Percentiles rank a stretch among this genome's conserved stretches.
phyloP scores from a whole-genome alignment of 257 asterid genomes.

The Salvia hispanica region DNA sequence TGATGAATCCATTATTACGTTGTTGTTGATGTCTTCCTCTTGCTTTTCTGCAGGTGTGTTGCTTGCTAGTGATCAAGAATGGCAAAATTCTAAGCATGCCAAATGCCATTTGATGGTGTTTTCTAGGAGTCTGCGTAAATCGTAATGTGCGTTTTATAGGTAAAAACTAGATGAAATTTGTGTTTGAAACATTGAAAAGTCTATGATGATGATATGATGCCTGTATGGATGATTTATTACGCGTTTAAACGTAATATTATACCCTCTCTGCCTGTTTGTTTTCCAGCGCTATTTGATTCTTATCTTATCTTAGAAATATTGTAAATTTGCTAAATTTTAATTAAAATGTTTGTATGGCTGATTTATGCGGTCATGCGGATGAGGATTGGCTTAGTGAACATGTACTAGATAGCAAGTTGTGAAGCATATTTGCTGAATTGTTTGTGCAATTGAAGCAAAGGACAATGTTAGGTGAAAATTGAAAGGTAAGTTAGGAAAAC shows the following conservation, averaged over 20 bases:
- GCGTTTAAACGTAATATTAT: conserved; percentile 28
- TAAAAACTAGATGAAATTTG: conserved; percentile 42
- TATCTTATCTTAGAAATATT: neutral
- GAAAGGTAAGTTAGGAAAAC: neutral
- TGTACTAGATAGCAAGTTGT: conserved; percentile 17
- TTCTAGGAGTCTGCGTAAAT: conserved; percentile 28
- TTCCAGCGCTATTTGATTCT: no score
- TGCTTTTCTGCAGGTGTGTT: conserved; percentile 45
- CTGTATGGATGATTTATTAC: conserved; percentile 30
- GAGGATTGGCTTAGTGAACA: neutral
- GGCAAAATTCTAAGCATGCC: conserved; percentile 41
- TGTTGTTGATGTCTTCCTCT: conserved; percentile 30
- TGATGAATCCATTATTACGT: neutral
- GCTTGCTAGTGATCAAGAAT: conserved; percentile 37
- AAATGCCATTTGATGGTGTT: conserved; percentile 59
- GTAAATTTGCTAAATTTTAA: conserved; percentile 1
- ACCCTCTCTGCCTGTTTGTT: conserved; percentile 16
- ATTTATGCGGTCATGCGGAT: neutral
- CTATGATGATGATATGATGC: conserved; percentile 23
- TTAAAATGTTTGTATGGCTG: neutral
- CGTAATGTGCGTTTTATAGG: conserved; percentile 39
- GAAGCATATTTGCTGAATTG: neutral
- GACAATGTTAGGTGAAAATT: conserved; percentile 29
- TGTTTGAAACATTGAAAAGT: conserved; percentile 27
- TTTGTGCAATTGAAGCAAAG: neutral